Evolutionary conservation across 1,284 basidiomycete genomes (phyloP), one percentile per base, ranked within the genome.

Genomic region (Boletus semigastroideus): DNA sequence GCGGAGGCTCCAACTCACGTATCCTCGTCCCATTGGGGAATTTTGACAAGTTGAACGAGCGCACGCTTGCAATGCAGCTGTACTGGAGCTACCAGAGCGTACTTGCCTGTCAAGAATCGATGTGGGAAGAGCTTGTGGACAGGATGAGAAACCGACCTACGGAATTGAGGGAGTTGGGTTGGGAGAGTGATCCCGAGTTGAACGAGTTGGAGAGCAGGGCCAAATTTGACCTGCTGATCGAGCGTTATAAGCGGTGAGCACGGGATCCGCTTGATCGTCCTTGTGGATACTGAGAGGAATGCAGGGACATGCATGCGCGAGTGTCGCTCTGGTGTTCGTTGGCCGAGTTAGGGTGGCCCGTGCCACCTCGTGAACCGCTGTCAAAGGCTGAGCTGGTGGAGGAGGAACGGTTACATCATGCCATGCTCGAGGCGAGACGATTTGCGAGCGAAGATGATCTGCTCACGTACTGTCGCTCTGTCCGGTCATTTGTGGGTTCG

Each of bases 61-160:
- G 82, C 36, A 81, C 82, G 13, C 72, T 86, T 36, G 84, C 83
- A 6, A 84, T 89, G 83, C 86, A 88, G 53, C 75, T 90, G 9
- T 82, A 85, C 61, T 74, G 79, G 53, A 78, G 83, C 27, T 86
- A 82, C 51, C 78, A 81, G 57, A 67, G 73, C 28, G 83, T 90
- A n/a, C 65, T 88, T 12, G 83, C 82, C 11, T 83, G 81, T 57
- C 80, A 84, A 67, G 87, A 90, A 66, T 83, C 86, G 37, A 87
- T 90, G 84, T 90, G 87, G 86, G 87, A 88, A 55, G 86, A 87
- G 56, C 73, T 90, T 49, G 77, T 78, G 55, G 80, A 82, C 57
- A 74, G 79, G 49, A 75, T 85, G 63, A 73, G 78, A 42, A 80
- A 82, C 57, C 72, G 78, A 48, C 76, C 73, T 50, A 72, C 75